A percentile compares a stretch with the other conserved stretches of the same genome.
Conservation (phyloP, 768 basidiomycete genomes). For the Pholiota microspora region DNA sequence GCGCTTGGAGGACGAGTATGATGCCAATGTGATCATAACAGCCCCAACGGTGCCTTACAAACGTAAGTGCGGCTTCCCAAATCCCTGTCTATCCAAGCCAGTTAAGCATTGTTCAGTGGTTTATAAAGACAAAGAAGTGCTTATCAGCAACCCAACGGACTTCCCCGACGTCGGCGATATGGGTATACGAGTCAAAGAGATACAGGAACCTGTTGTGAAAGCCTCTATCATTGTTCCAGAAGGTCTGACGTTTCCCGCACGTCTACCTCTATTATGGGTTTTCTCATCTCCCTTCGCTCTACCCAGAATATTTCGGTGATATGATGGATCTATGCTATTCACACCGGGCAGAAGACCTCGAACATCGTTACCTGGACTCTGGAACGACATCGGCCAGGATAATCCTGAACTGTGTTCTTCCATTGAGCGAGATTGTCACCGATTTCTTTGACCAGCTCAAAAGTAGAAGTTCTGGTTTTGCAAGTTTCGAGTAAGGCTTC, state of each 20-base stretch:
- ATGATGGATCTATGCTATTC: constrained; percentile 94
- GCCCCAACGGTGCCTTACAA: constrained; percentile 96
- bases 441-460: constrained; percentile 96
- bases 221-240: constrained; percentile 95
- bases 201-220: constrained; percentile 92
- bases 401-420: constrained; percentile 81
- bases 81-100: neutral
- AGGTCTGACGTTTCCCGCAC: constrained; percentile 43
- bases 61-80: constrained; percentile 40
- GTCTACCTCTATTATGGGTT: neutral
- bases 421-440: constrained; percentile 89
- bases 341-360: constrained; percentile 80
- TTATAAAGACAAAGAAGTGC: constrained; percentile 58
- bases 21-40: constrained; percentile 92
- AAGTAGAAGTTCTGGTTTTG: constrained; percentile 87
- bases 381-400: constrained; percentile 59
- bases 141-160: constrained; percentile 91
- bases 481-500: constrained; percentile 82
- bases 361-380: constrained; percentile 80
- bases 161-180: constrained; percentile 84
- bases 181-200: constrained; percentile 58
- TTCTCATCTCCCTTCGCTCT: neutral
- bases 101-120: constrained; percentile 50
- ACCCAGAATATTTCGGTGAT: constrained; percentile 83
- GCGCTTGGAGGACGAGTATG: constrained; percentile 94